Evolutionary conservation across 192 early-diverging fungal species (phyloP), one percentile per base, ranked within the genome.

Genomic region (Ambispora gerdemannii): DNA sequence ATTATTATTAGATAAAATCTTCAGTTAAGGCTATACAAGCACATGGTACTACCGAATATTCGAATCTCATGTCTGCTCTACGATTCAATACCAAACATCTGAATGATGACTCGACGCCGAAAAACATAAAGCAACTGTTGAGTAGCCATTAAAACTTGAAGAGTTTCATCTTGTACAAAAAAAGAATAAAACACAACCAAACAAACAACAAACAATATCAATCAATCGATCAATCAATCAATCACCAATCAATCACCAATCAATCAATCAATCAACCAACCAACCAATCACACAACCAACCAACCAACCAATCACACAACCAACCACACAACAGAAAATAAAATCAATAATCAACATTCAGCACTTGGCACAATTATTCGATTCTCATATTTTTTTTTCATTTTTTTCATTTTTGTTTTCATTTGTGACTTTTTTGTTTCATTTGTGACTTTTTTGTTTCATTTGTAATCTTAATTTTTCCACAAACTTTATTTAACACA

Each of bases 61-160:
- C 87, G 30, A 86, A 83, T 63, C 80, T 95, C 30, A 75, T 93
- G 33, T 91, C 90, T 71, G 81, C 90, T 8, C 72, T 95, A 63
- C 79, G 87, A 69, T 93, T 87, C 72, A 87, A 89, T 36, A 90
- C 90, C 19, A 84, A 90, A 59, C 90, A 94, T 75, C 77, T 95
- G 27, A 93, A 93, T 74, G 86, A 91, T 63, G 87, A 92, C 25
- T 71, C 81, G 0, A 94, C 92, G 7, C 90, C 93, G 38, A 91
- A 90, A 75, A 65, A 75, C 50, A 77, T 85, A 74, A 89, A 87
- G 65, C 68, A 70, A 24, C 27, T 70, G 10, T 36, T 70, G 56
- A 70, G 68, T 31, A 22, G 68, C n/a, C 56, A 70, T 50, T 70
- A 30, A n/a, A n/a, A n/a, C n/a, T n/a, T n/a, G n/a, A n/a, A n/a